These are phyloP conservation scores for Crucibulum laeve DNA, from an alignment of 768 basidiomycete genomes.

Conservation along the genomic window DNA sequence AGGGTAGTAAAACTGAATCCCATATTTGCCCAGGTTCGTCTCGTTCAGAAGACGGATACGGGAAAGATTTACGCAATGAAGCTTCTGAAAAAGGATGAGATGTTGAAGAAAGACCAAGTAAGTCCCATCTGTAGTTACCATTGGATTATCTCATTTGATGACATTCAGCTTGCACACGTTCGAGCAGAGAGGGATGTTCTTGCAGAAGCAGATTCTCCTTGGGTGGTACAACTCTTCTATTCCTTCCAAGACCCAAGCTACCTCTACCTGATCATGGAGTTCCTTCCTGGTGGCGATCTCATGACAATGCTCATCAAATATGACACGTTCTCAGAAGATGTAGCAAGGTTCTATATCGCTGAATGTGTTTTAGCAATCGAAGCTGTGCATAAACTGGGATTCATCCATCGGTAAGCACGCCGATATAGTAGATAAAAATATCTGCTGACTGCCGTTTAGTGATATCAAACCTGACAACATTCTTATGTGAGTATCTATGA, in stretches of 20 bases:
- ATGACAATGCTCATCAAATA: conserved; percentile 99
- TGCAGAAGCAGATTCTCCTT: conserved; percentile 90
- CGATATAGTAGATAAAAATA: not conserved
- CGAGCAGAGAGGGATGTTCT: conserved; percentile 96
- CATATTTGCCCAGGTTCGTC: conserved; percentile 52
- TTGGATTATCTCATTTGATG: not conserved
- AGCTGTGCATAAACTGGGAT: conserved; percentile 94
- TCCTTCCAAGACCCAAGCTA: conserved; percentile 96
- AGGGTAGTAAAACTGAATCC: not conserved
- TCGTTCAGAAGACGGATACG: conserved; percentile 95
- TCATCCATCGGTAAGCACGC: conserved; percentile 82
- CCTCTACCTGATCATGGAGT: conserved; percentile 98
- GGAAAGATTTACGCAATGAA: conserved; percentile 99
- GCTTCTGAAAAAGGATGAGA: conserved; percentile 93
- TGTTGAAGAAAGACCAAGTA: conserved; percentile 99
- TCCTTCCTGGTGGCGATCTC: conserved; percentile 94
- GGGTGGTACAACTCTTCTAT: conserved; percentile 97
- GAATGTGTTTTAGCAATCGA: conserved; percentile 97
- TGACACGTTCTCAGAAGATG: conserved; percentile 97
- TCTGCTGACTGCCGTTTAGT: conserved; percentile 34
- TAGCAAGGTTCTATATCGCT: conserved; percentile 98
- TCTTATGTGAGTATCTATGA: conserved; percentile 45
- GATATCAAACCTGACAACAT: conserved; percentile 99
- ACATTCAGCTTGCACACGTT: conserved; percentile 85
- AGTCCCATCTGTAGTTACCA: conserved; percentile 11